Conservation (phyloP, 176 grass and related monocot genomes). For the Carex cristatella region DNA sequence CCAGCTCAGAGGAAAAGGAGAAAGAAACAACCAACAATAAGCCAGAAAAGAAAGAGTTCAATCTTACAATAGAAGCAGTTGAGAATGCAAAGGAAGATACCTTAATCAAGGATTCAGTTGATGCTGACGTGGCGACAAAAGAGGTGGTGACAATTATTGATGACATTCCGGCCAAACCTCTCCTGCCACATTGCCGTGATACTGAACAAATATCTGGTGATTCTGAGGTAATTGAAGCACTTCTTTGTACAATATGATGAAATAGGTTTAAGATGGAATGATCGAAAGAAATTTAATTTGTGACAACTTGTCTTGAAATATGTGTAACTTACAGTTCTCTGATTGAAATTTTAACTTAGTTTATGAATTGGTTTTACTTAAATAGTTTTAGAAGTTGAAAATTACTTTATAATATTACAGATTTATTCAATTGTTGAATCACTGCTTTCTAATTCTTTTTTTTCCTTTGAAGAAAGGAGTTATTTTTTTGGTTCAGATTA, state of each 20-base stretch:
- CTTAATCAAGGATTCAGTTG: not conserved
- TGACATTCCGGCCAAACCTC: constrained; percentile 42
- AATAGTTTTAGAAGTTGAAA: not conserved
- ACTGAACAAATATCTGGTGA: constrained; percentile 55
- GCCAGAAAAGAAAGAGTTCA: not conserved
- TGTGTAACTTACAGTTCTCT: not conserved
- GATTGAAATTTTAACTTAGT: not conserved
- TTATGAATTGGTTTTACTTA: not conserved
- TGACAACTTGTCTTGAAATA: not conserved
- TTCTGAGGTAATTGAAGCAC: constrained; percentile 11
- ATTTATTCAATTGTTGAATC: not conserved
- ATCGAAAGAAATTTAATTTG: not conserved
- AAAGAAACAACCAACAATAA: constrained; percentile 27
- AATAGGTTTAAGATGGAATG: not conserved
- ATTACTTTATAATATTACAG: not conserved
- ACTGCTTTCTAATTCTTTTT: not conserved
- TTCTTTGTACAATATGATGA: not conserved
- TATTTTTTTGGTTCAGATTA: not conserved
- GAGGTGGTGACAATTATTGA: constrained; percentile 31
- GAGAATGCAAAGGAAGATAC: not conserved
- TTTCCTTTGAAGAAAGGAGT: not conserved
- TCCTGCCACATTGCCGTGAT: constrained; percentile 53
- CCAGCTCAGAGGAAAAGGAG: constrained; percentile 15
- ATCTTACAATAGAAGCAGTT: not conserved
- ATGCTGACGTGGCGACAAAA: constrained; percentile 17